Conservation (phyloP, 2,329 filamentous ascomycete genomes). For the Corniculantispora saksenae region DNA sequence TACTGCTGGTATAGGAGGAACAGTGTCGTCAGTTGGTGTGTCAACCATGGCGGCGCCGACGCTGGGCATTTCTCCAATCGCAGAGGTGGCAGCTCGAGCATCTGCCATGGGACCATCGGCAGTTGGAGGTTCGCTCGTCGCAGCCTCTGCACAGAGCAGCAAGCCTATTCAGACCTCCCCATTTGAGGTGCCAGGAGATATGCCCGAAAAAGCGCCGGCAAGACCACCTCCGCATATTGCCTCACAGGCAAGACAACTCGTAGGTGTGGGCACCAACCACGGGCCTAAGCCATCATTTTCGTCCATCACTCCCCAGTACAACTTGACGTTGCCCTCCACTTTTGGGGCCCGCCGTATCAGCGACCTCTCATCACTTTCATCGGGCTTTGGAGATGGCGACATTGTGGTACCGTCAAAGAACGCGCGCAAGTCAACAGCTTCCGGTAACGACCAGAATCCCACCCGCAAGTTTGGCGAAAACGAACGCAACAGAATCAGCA, state of each 20-base stretch:
- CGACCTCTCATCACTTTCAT: constrained; percentile 61
- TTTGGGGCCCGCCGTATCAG: constrained; percentile 44
- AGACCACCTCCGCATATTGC: neutral
- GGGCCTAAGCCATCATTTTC: constrained; percentile 14
- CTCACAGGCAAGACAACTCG: neutral
- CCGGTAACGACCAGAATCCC: neutral
- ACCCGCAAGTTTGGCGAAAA: neutral
- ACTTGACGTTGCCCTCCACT: constrained; percentile 37
- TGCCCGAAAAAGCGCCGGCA: neutral
- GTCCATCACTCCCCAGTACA: constrained; percentile 12
- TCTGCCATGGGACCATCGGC: neutral
- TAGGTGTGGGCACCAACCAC: neutral
- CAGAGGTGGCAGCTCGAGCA: neutral
- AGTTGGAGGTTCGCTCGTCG: neutral
- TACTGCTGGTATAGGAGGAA: neutral
- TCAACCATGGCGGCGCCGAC: neutral
- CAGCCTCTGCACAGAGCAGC: neutral
- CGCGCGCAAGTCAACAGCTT: constrained; percentile 18
- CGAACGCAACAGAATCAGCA: constrained; percentile 17
- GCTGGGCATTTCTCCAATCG: neutral
- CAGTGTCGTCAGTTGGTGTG: neutral
- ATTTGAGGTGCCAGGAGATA: neutral
- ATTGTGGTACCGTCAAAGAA: constrained; percentile 48
- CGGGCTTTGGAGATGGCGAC: constrained; percentile 64
- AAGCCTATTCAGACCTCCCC: neutral